Base-by-base conservation (phyloP, 2,329 filamentous ascomycete genomes). In the Ramularia collo-cygni region DNA sequence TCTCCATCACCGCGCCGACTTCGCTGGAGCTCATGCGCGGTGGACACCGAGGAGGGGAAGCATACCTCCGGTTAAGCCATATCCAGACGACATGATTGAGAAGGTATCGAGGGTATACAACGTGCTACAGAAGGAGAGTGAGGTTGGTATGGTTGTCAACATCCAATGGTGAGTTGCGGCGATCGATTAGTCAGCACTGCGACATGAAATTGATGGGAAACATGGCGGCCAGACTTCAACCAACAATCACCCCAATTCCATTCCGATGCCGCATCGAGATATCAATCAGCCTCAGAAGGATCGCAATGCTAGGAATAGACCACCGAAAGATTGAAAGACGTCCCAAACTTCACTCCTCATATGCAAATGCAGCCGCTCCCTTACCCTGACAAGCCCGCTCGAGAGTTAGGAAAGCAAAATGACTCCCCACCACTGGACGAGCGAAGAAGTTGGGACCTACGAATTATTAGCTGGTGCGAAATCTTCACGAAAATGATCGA, bases 371-470 rank as follows among this genome's bases (percentile, higher is more conserved):
- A 21, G 40, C 34, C n/a, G 28, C 40, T 9, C 28, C 50, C 19
- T 40, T 45, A 4, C 53, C 53, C 15, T 48, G 45, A 65, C 87
- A 93, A 16, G 85, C 85, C 54, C 82, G 74, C 64, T 87, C 81
- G 32, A 93, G 65, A n/a, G 85, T 82, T 58, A 94, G 67, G 57
- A 88, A 86, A 2, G 85, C 82, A 69, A 92, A 94, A 65, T 92
- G 85, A 1, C 83, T 86, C 10, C 87, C 87, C 12, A 90, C 79
- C 4, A 93, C 87, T 1, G 87, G 87, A 29, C 87, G 68, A 2
- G 86, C 86, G 64, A 84, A 86, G 69, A 94, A 93, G 38, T 74
- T 72, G 10, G 81, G 75, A 0, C 79, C 21, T 24, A 24, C 21
- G 10, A 24, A 24, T 6, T 6, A 10, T 24, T 10, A 24, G 21